phyloP scores from a whole-genome alignment of 1,284 basidiomycete genomes.

The Boletellus deceptivus region DNA sequence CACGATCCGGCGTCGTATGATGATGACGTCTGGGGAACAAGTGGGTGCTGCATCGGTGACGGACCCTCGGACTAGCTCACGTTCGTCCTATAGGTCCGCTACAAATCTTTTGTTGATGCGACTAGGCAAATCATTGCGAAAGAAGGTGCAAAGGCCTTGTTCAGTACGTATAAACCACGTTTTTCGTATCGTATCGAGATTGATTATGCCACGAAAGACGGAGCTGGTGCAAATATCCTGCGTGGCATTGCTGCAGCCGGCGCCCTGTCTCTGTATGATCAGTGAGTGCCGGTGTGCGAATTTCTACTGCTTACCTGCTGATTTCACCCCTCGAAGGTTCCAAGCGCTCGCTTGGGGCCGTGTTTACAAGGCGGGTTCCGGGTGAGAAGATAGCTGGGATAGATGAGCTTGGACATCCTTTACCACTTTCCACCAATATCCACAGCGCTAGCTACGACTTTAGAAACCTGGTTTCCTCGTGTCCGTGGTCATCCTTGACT shows the following conservation, averaged over 20 bases:
- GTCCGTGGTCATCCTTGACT: too few species aligned
- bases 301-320: neutral
- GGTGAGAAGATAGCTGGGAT: constrained; percentile 11
- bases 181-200: neutral
- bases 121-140: constrained; percentile 57
- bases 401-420: too few species aligned
- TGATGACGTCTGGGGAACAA: constrained; percentile 69
- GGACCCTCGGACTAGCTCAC: neutral
- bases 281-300: constrained; percentile 39
- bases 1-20: constrained; percentile 65
- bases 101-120: constrained; percentile 61
- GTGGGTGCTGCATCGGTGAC: constrained; percentile 24
- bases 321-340: constrained; percentile 32
- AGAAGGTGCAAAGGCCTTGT: constrained; percentile 61
- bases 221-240: constrained; percentile 60
- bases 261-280: constrained; percentile 68
- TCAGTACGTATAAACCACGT: constrained; percentile 37
- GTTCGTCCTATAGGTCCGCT: constrained; percentile 27
- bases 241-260: constrained; percentile 72
- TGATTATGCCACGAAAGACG: constrained; percentile 26
- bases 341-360: constrained; percentile 42
- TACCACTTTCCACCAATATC: too few species aligned
- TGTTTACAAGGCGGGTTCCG: constrained; percentile 40
- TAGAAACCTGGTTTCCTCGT: too few species aligned
- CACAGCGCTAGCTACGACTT: too few species aligned